Conservation (phyloP, 768 basidiomycete genomes). For the Auriculariales sp. region DNA sequence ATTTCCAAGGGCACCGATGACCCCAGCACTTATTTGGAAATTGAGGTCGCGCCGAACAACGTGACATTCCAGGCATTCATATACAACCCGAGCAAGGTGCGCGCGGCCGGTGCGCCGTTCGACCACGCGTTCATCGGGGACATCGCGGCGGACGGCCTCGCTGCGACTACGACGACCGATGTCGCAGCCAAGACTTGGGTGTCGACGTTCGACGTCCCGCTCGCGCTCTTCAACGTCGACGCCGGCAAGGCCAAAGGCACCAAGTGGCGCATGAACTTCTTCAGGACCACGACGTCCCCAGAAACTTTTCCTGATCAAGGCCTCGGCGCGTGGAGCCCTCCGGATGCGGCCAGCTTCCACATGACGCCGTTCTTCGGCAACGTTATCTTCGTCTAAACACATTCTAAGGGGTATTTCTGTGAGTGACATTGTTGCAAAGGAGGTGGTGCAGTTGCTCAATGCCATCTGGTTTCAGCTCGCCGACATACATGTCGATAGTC, state of each 20-base stretch:
- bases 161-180: not conserved
- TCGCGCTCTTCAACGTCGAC: slow-evolving; percentile 1
- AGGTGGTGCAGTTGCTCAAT: no score
- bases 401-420: no score
- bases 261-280: slow-evolving; percentile 1
- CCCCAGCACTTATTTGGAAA: not conserved
- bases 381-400: not conserved
- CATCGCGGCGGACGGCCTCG: not conserved
- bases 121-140: not conserved
- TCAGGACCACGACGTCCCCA: not conserved
- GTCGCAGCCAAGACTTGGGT: not conserved
- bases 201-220: not conserved
- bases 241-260: not conserved
- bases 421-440: no score
- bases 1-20: not conserved
- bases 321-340: not conserved
- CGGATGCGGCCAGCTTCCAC: not conserved
- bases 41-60: slow-evolving; percentile 1
- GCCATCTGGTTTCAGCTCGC: no score
- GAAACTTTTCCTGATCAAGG: not conserved
- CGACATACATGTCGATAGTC: no score
- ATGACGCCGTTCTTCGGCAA: not conserved
- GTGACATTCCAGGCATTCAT: not conserved
- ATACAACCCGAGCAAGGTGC: not conserved
- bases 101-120: not conserved